Evolutionary conservation across 495 filamentous ascomycete species (phyloP).

Genomic region (Chaetomium fimeti): DNA sequence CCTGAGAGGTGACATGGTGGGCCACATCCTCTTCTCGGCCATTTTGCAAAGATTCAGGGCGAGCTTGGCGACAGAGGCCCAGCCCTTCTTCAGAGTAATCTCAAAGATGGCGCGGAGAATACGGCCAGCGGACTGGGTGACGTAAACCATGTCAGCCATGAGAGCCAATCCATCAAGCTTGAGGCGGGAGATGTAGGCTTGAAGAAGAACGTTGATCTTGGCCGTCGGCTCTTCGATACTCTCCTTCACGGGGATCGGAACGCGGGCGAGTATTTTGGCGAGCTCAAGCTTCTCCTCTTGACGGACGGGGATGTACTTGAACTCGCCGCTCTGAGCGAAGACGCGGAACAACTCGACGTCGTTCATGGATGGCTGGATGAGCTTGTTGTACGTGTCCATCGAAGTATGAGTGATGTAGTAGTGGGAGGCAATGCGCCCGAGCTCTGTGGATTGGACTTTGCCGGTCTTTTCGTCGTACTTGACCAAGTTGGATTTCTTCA

Average conservation of each 20-base stretch:
- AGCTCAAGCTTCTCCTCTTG: conserved; percentile 97
- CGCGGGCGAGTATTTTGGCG: conserved; percentile 81
- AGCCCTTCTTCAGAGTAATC: conserved; percentile 92
- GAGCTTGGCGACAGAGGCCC: conserved; percentile 89
- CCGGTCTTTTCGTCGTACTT: conserved; percentile 96
- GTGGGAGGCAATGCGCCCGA: conserved; percentile 92
- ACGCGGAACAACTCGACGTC: conserved; percentile 94
- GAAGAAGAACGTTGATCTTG: conserved; percentile 98
- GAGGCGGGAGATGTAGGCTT: conserved; percentile 93
- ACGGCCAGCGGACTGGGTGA: conserved; percentile 95
- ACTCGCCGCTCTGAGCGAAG: conserved; percentile 97
- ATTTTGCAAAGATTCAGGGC: conserved; percentile 97
- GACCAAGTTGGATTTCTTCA: conserved; percentile 83
- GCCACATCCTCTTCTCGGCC: conserved; percentile 99
- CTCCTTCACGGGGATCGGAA: conserved; percentile 96
- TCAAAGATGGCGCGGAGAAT: conserved; percentile 96
- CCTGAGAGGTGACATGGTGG: conserved; percentile 91
- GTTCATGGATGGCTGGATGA: conserved; percentile 88
- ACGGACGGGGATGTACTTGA: conserved; percentile 97
- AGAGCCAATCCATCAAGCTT: conserved; percentile 91
- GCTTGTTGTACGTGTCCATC: conserved; percentile 93
- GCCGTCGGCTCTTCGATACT: conserved; percentile 94
- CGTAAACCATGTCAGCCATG: conserved; percentile 98
- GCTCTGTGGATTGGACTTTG: conserved; percentile 84
- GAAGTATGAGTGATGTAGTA: conserved; percentile 97